These are phyloP conservation scores for Albifimbria verrucaria DNA, from an alignment of 2,329 filamentous ascomycete genomes.

Conservation along the genomic window DNA sequence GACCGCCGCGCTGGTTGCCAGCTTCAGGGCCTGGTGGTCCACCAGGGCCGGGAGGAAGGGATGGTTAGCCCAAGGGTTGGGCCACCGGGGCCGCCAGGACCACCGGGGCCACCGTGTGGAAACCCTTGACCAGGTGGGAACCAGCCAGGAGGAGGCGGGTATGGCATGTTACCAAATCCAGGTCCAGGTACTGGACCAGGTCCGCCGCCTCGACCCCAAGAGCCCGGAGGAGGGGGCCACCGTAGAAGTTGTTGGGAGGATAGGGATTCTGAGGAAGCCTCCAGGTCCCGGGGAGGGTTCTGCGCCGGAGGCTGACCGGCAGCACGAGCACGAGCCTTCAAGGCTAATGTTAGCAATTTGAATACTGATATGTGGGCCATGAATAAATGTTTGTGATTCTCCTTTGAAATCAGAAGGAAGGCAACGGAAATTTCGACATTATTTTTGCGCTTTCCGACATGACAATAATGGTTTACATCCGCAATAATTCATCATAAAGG, in stretches of 20 bases:
- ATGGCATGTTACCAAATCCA: slow-evolving; percentile 70
- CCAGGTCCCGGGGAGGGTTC: slow-evolving; percentile 31
- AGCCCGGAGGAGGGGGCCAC: slow-evolving; percentile 48
- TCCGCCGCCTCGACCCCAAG: slow-evolving; percentile 51
- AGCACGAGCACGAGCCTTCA: slow-evolving; percentile 38
- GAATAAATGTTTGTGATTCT: slow-evolving; percentile 8
- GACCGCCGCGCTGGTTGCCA: slow-evolving; percentile 50
- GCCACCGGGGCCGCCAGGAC: slow-evolving; percentile 52
- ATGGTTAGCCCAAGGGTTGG: slow-evolving; percentile 57
- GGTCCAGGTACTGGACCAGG: slow-evolving; percentile 55
- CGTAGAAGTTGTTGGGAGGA: slow-evolving; percentile 45
- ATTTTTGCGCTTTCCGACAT: slow-evolving; percentile 91
- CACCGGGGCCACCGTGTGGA: slow-evolving; percentile 44
- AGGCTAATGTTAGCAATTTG: slow-evolving; percentile 18
- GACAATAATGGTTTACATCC: slow-evolving; percentile 90
- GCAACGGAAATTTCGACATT: slow-evolving; percentile 99
- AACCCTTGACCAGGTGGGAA: slow-evolving; percentile 76
- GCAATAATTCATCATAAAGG: slow-evolving; percentile 85
- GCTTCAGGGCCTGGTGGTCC: slow-evolving; percentile 61
- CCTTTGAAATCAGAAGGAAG: slow-evolving; percentile 90
- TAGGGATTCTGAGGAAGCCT: slow-evolving; percentile 41
- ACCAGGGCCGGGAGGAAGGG: slow-evolving; percentile 55
- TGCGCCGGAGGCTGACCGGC: slow-evolving; percentile 27
- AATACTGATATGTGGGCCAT: slow-evolving; percentile 18
- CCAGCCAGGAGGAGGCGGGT: slow-evolving; percentile 75